Conservation (phyloP, 2,329 filamentous ascomycete genomes). For the Penicillium sp. region DNA sequence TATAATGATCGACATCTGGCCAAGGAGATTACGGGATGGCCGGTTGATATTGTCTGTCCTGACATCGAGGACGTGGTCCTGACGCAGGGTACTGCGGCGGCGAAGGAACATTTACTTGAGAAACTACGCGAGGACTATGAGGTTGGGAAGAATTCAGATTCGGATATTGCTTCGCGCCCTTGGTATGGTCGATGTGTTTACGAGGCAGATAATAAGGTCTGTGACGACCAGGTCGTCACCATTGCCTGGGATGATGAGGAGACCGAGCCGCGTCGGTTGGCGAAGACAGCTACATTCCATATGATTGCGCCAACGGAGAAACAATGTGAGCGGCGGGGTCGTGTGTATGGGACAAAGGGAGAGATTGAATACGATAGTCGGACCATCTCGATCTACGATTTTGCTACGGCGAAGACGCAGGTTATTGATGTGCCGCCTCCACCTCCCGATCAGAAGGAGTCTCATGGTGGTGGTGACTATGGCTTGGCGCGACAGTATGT, state of each 20-base stretch:
- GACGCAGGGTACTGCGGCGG: slow-evolving; percentile 47
- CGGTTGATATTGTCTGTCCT: slow-evolving; percentile 81
- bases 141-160: slow-evolving; percentile 52
- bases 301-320: slow-evolving; percentile 90
- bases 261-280: slow-evolving; percentile 49
- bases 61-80: slow-evolving; percentile 78
- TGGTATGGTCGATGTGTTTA: slow-evolving; percentile 97
- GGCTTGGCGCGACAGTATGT: slow-evolving; percentile 82
- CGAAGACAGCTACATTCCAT: slow-evolving; percentile 86
- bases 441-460: slow-evolving; percentile 54
- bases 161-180: slow-evolving; percentile 49
- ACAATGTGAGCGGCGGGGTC: slow-evolving; percentile 79
- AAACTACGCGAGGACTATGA: slow-evolving; percentile 56
- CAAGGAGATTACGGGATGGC: slow-evolving; percentile 71
- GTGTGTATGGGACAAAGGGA: slow-evolving; percentile 81
- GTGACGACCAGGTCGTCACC: slow-evolving; percentile 87
- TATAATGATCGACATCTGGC: slow-evolving; percentile 70
- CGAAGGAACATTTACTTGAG: slow-evolving; percentile 50
- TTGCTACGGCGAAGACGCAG: slow-evolving; percentile 55
- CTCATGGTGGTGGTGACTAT: slow-evolving; percentile 74
- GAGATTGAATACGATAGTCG: slow-evolving; percentile 83
- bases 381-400: slow-evolving; percentile 73
- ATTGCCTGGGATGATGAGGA: slow-evolving; percentile 78
- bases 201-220: slow-evolving; percentile 89
- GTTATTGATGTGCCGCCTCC: slow-evolving; percentile 60